phyloP scores from a whole-genome alignment of 495 filamentous ascomycete species.

The Cudoniella acicularis region DNA sequence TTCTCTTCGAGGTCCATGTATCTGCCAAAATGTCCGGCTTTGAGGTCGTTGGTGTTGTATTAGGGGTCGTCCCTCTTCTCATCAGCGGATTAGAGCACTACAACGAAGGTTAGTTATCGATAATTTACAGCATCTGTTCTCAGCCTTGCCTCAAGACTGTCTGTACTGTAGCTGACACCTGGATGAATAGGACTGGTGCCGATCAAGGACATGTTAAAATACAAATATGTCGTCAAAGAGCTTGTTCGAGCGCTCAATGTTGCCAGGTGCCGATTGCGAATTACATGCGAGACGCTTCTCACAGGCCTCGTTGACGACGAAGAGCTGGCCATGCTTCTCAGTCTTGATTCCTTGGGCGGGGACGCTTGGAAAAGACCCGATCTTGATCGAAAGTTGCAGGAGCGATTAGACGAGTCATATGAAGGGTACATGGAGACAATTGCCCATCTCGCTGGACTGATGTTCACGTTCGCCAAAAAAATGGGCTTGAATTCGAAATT shows the following conservation, averaged over 20 bases:
- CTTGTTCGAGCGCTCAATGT: background rate
- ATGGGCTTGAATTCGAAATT: background rate
- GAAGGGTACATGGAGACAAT: background rate
- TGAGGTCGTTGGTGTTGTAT: slow-evolving; percentile 38
- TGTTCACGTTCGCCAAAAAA: background rate
- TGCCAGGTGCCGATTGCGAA: background rate
- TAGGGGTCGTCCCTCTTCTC: slow-evolving; percentile 37
- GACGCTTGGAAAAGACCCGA: background rate
- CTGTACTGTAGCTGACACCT: no score
- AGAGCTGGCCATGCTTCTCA: background rate
- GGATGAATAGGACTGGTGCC: background rate
- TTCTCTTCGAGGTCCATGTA: slow-evolving; percentile 3
- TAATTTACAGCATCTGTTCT: no score
- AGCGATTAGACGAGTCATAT: background rate
- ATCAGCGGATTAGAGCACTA: slow-evolving; percentile 36
- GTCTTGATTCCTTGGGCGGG: background rate
- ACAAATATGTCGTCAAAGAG: background rate
- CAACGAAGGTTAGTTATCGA: slow-evolving; percentile 21
- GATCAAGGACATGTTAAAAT: background rate
- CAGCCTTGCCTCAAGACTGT: no score
- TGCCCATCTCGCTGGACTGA: background rate
- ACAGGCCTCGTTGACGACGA: background rate
- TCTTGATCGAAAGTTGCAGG: background rate
- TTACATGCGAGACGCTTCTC: background rate
- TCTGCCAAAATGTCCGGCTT: slow-evolving; percentile 33